phyloP scores from a whole-genome alignment of 83 land plant genomes.

The Diphasiastrum complanatum region DNA sequence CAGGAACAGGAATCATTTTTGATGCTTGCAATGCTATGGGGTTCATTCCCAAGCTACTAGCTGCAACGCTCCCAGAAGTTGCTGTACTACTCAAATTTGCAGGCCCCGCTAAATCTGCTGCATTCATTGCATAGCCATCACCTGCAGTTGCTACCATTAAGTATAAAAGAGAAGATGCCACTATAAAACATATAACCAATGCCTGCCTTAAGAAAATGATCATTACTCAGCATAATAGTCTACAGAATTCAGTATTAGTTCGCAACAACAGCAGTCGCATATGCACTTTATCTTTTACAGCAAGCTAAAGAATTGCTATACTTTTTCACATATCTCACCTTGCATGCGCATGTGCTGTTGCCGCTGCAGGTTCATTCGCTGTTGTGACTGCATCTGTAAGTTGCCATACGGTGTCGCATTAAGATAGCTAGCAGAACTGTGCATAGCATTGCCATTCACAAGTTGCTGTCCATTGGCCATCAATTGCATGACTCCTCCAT shows the following conservation, averaged over 20 bases:
- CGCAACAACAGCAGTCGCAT: neutral
- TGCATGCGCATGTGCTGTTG: conserved; percentile 28
- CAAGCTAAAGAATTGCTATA: neutral
- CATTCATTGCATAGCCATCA: conserved; percentile 8
- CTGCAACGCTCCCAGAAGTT: neutral
- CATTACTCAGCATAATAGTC: no score
- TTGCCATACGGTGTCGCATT: conserved; percentile 23
- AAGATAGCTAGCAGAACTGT: conserved; percentile 35
- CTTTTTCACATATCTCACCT: no score
- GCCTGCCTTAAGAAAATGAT: no score
- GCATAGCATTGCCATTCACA: conserved; percentile 42
- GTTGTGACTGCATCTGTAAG: conserved; percentile 30
- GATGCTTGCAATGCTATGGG: conserved; percentile 17
- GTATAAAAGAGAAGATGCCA: no score
- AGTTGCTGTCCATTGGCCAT: conserved; percentile 38
- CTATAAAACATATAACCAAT: no score
- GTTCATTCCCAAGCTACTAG: neutral
- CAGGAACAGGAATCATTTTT: conserved; percentile 39
- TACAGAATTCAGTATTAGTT: no score
- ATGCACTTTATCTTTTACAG: neutral
- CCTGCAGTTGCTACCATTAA: no score
- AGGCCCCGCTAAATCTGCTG: neutral
- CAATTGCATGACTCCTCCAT: conserved; percentile 25
- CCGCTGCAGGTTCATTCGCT: conserved; percentile 36
- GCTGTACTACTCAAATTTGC: neutral